Conservation (phyloP, 768 basidiomycete species). For the Coprinellus micaceus region DNA sequence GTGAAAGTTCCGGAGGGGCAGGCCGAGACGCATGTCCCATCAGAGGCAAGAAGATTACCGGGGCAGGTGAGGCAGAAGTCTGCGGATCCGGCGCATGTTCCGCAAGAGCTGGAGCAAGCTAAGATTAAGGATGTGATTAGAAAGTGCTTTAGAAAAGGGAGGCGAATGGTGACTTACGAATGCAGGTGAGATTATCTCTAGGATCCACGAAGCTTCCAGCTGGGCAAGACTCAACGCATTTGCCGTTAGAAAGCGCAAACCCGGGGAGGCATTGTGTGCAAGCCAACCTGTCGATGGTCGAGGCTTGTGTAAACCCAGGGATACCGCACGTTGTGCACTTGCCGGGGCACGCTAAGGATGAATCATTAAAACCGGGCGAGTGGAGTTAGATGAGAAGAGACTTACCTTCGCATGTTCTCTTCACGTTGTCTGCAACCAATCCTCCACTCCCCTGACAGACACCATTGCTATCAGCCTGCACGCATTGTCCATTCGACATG, state of each 20-base stretch:
- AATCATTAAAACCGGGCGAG: neutral
- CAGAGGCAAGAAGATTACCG: slow-evolving; percentile 60
- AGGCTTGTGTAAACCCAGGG: slow-evolving; percentile 61
- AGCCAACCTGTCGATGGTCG: slow-evolving; percentile 60
- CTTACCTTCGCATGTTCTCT: slow-evolving; percentile 76
- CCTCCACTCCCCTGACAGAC: slow-evolving; percentile 60
- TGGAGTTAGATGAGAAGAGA: slow-evolving; percentile 9
- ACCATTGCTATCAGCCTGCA: slow-evolving; percentile 59
- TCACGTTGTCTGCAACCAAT: slow-evolving; percentile 74
- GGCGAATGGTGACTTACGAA: slow-evolving; percentile 40
- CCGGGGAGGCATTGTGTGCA: slow-evolving; percentile 80
- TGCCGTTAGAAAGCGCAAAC: slow-evolving; percentile 65
- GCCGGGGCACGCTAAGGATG: slow-evolving; percentile 59
- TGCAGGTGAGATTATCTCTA: slow-evolving; percentile 70
- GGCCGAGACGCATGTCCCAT: slow-evolving; percentile 66
- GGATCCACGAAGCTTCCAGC: slow-evolving; percentile 69
- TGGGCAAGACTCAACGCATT: slow-evolving; percentile 70
- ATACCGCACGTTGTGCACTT: slow-evolving; percentile 77
- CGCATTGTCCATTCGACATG: slow-evolving; percentile 62
- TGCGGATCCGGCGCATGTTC: slow-evolving; percentile 62
- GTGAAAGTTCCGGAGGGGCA: slow-evolving; percentile 72
- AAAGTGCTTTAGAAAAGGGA: neutral
- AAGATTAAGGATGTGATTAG: neutral
- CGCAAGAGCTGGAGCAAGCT: slow-evolving; percentile 73
- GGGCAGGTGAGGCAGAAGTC: slow-evolving; percentile 73